Base-by-base conservation (phyloP, 2,329 filamentous ascomycete genomes). In the Paraphoma chrysanthemicola region DNA sequence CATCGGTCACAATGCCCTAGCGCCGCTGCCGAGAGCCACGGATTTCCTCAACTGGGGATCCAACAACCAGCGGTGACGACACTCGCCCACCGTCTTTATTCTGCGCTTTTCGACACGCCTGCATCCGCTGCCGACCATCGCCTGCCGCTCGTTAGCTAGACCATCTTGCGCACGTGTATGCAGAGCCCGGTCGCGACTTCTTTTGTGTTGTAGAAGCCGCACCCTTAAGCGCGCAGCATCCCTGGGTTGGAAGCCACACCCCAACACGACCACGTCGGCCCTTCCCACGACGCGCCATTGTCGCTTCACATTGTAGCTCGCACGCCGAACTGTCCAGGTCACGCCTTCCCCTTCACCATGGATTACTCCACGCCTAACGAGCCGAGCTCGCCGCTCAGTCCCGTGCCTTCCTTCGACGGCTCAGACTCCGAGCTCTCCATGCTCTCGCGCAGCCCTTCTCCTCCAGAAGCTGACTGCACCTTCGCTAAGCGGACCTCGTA, bases 341-440 rank as follows among this genome's bases (percentile, higher is more conserved):
- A 36, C 55, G 30, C 48, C 45, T 49, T 38, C 46, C 52, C 41
- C 57, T 54, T 59, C 64, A 68, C 66, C 56, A 78, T 78, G 75
- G 66, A 63, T 39, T 64, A 43, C 47, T 57, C 11, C 42, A 48
- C 50, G 39, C 53, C 58, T 33, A 36, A 66, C 51, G 67, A 59
- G 55, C 59, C 67, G 42, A 78, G 75, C 70, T 79, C 78, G 44
- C 71, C 74, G 44, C 71, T 79, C 68, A 75, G 77, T 73, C 76
- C 79, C 48, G 64, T 72, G 12, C 68, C 70, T 45, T 74, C 76
- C 18, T 79, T 78, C n/a, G 64, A 67, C 38, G 77, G 77, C 47
- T 73, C 73, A 48, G 71, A 71, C 48, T 74, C 72, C 6, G 68
- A 70, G 41, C 52, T 72, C 17, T 73, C 73, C 7, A 50, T 67